phyloP scores from a whole-genome alignment of 2,329 filamentous ascomycete genomes.

The Trichothecium roseum region DNA sequence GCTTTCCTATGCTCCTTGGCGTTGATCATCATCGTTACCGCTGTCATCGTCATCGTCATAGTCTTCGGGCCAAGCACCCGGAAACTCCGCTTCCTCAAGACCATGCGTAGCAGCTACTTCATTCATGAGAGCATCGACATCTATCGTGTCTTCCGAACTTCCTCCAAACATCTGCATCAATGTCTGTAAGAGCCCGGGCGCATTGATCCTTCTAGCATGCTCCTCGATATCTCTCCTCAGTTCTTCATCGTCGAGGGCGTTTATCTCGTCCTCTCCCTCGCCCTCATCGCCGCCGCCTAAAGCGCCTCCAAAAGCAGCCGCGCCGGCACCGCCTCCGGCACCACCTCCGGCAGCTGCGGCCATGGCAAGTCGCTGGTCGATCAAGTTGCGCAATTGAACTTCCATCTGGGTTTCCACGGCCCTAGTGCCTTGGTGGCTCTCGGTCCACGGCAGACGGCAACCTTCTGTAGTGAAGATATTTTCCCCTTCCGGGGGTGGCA shows the following conservation, averaged over 20 bases:
- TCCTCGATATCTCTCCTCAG: conserved; percentile 19
- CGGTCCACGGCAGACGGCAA: conserved; percentile 27
- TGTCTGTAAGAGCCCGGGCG: conserved; percentile 15
- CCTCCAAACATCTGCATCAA: conserved; percentile 16
- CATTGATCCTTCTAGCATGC: conserved; percentile 12
- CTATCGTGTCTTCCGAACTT: conserved; percentile 4
- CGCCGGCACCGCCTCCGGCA: conserved; percentile 4
- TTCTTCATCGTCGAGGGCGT: conserved; percentile 20
- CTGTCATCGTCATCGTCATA: conserved; percentile 1
- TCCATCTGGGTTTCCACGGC: conserved; percentile 9
- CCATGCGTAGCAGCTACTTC: conserved; percentile 2
- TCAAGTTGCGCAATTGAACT: conserved; percentile 17
- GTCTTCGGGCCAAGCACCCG: conserved; percentile 25
- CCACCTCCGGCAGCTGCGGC: conserved; percentile 5
- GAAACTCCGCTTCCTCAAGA: conserved; percentile 8
- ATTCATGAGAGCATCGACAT: conserved; percentile 4
- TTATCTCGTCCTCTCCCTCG: conserved; percentile 14
- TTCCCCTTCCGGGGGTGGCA: conserved; percentile 55
- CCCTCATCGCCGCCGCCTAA: conserved; percentile 8
- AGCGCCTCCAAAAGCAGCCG: conserved; percentile 1
- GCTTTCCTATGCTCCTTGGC: too few relatives aligned
- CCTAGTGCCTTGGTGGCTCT: conserved; percentile 8
- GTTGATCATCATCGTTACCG: too few relatives aligned
- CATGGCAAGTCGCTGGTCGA: conserved; percentile 11
- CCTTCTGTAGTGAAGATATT: conserved; percentile 38